These are phyloP conservation scores for Fusarium lateritium DNA, from an alignment of 2,329 filamentous ascomycete genomes.

Conservation along the genomic window DNA sequence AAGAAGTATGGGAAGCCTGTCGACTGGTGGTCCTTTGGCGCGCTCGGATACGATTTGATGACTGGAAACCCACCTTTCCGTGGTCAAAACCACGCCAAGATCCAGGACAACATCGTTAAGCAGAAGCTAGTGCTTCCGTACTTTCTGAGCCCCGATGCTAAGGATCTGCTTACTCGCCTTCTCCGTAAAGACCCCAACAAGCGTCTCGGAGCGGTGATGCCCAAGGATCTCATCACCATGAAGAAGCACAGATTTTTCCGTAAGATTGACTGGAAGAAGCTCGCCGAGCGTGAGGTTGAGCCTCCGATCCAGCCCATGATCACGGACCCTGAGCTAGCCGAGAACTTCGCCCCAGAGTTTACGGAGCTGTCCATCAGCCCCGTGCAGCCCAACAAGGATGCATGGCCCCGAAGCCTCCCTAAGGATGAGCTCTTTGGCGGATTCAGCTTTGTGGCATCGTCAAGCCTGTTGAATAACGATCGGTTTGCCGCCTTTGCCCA, in stretches of 20 bases:
- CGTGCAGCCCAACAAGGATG: constrained; percentile 64
- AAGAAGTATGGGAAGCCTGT: constrained; percentile 93
- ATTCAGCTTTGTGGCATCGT: constrained; percentile 74
- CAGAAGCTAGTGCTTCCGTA: constrained; percentile 92
- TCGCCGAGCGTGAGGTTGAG: constrained; percentile 85
- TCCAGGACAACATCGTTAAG: constrained; percentile 95
- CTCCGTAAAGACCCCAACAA: constrained; percentile 94
- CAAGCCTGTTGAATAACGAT: constrained; percentile 68
- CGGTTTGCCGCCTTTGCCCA: constrained; percentile 55
- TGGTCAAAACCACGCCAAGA: constrained; percentile 92
- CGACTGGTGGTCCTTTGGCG: constrained; percentile 99
- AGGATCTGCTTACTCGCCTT: constrained; percentile 91
- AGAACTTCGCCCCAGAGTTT: constrained; percentile 97
- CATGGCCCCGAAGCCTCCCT: constrained; percentile 57
- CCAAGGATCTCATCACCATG: constrained; percentile 86
- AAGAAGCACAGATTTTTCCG: constrained; percentile 97
- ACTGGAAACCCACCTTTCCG: constrained; percentile 93
- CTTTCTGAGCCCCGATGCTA: constrained; percentile 91
- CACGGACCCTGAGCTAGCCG: constrained; percentile 93
- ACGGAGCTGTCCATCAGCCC: constrained; percentile 88
- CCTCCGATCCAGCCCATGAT: constrained; percentile 94
- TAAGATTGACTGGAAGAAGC: constrained; percentile 93
- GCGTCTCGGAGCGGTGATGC: constrained; percentile 88
- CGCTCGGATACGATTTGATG: constrained; percentile 91
- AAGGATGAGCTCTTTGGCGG: constrained; percentile 74